phyloP scores from a whole-genome alignment of 345 rosid species.

The Pelargonium nanum region DNA sequence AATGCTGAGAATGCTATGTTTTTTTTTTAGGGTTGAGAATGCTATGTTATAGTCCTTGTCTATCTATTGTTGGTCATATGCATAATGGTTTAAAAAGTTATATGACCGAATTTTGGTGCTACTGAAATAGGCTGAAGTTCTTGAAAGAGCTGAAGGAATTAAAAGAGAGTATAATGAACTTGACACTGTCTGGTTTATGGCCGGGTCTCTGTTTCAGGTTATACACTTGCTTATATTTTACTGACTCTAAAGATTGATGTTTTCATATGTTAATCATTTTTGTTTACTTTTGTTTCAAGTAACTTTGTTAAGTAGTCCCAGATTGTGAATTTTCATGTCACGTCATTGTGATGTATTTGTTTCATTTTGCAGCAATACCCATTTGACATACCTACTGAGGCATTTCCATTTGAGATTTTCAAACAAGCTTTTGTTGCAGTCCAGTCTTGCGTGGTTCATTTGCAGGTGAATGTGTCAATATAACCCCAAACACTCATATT shows the following conservation, averaged over 20 bases:
- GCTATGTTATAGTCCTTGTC: not conserved
- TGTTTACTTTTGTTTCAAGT: not conserved
- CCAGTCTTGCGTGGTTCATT: conserved; percentile 97
- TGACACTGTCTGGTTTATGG: conserved; percentile 99
- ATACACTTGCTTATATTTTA: conserved; percentile 5
- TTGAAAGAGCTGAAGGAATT: conserved; percentile 82
- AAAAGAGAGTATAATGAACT: conserved; percentile 90
- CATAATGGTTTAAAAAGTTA: conserved; percentile 8
- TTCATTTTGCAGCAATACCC: conserved; percentile 82
- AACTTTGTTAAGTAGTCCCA: not conserved
- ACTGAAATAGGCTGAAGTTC: conserved; percentile 63
- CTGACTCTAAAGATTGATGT: not conserved
- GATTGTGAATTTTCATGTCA: conserved; percentile 7
- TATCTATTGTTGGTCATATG: not conserved
- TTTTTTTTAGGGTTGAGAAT: too few species aligned
- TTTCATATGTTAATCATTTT: conserved; percentile 1
- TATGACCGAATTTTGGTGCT: conserved; percentile 13
- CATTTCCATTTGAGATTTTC: conserved; percentile 83
- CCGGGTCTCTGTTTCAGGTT: conserved; percentile 97
- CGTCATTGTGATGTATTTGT: conserved; percentile 5
- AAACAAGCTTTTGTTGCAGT: conserved; percentile 94
- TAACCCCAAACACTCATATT: not conserved
- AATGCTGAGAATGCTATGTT: too few species aligned
- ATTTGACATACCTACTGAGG: conserved; percentile 91
- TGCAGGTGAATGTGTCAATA: conserved; percentile 47